Base-by-base conservation (phyloP, 2,329 filamentous ascomycete genomes). In the Chalaropsis ovoidea region DNA sequence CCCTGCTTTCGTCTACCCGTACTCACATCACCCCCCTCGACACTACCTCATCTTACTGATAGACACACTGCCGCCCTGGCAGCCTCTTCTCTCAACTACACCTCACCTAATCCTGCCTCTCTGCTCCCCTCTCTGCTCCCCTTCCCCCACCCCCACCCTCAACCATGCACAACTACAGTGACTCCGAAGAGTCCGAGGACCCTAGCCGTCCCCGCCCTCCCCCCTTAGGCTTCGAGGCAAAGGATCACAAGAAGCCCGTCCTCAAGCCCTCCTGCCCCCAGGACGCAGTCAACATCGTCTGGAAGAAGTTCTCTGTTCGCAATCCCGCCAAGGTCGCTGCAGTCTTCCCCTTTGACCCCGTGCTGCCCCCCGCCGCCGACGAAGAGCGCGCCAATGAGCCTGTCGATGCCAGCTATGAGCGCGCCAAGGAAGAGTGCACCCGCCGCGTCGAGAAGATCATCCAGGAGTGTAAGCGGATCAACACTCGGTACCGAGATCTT, bases 401-500 rank as follows among this genome's bases (percentile, higher is more conserved):
- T 54, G 76, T 87, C 3, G 77, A 76, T 49, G 78, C 79, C 2
- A 83, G 83, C 3, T 88, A 86, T 70, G 81, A 87, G 69, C 79
- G 85, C 60, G 86, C 85, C 0, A 81, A 77, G 1, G 82, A 84
- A 22, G 82, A 86, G 70, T 89, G 86, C 71, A 79, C 78, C 22
- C 80, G 81, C 58, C 87, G 79, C 75, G 87, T 80, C 42, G 75
- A 79, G 60, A 84, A 84, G 72, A 85, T 85, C 67, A 82, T 84
- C 61, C 76, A 81, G 68, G 82, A 85, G 70, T 94, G 90, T 75
- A 79, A 81, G 69, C 80, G 88, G 24, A 80, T 91, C 45, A 95
- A 95, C 71, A 87, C 87, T 73, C 87, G 90, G 71, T 95, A 94
- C 72, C 81, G 88, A 27, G 86, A 89, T 69, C 82, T 83, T 0